Base-by-base conservation (phyloP, 202 grass and related monocot genomes). In the Schoenoplectus tabernaemontani region DNA sequence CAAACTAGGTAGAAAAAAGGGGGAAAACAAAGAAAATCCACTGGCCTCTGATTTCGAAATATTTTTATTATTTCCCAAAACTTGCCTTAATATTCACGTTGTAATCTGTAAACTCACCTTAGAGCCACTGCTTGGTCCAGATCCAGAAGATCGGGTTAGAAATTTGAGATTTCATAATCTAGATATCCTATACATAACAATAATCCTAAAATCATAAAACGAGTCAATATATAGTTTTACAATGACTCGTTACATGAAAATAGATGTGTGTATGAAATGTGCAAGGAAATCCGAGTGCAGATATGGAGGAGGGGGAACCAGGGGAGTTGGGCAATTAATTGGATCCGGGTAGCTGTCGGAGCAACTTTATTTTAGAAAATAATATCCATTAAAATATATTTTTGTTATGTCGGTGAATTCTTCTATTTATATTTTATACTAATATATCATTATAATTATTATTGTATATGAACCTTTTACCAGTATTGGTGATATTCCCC, bases 121-220 rank as follows among this genome's bases (percentile, higher is more conserved):
- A 48, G 22, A 28, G 60, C n/a, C 57, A 34, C n/a, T 78, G 22
- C 22, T 61, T 22, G 26, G 28, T 28, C 28, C 28, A 28, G 28
- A 54, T 61, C 57, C 47, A 19, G 37, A 59, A 78, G 51, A 60
- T 78, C 57, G 17, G 33, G 76, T 60, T n/a, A 78, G 33, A 38
- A 59, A 78, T 78, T 78, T 61, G 16, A 74, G 70, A 74, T 78
- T 10, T 43, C 19, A 17, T 7, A 4, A 0, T 3, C 1, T 0
- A 13, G 16, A 78, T 78, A 9, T 7, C 9, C n/a, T 61, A 3
- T 43, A 2, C 0, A 0, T 0, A 11, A 0, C 0, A 0, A 4
- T 0, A 5, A 44, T 3, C 1, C 3, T 6, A 0, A 17, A 76
- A 22, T 1, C 3, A 12, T 60, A 17, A 0, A 58, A 17, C n/a